phyloP scores from a whole-genome alignment of 371 early-diverging fungal genomes.

The Lichtheimia ornata region DNA sequence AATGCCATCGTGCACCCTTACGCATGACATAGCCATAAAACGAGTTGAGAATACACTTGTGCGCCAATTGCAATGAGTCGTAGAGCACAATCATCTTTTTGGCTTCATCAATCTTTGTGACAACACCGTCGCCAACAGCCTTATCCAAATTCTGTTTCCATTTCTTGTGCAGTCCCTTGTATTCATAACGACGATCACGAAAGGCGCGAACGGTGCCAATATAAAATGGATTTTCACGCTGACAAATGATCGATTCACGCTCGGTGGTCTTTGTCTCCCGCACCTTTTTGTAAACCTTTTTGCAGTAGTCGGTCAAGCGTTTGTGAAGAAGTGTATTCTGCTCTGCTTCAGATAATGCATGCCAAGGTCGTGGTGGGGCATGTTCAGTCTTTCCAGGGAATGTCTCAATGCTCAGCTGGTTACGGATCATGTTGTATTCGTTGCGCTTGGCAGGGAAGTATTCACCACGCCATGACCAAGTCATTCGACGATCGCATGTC shows the following conservation, averaged over 20 bases:
- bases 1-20: constrained; percentile 99
- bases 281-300: constrained; percentile 88
- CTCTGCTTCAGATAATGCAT: constrained; percentile 65
- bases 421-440: constrained; percentile 92
- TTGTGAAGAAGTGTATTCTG: constrained; percentile 77
- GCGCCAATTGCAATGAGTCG: constrained; percentile 98
- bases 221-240: constrained; percentile 99
- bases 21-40: constrained; percentile 99
- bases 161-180: constrained; percentile 92
- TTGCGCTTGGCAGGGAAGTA: constrained; percentile 89
- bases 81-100: constrained; percentile 95
- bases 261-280: constrained; percentile 81
- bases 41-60: constrained; percentile 98
- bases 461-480: constrained; percentile 99
- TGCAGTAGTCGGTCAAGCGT: constrained; percentile 86
- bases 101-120: constrained; percentile 81
- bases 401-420: constrained; percentile 81
- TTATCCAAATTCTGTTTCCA: constrained; percentile 87
- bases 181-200: constrained; percentile 98
- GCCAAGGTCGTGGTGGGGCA: constrained; percentile 66
- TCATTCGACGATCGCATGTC: constrained; percentile 93
- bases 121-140: constrained; percentile 65
- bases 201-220: constrained; percentile 98
- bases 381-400: constrained; percentile 65
- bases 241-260: constrained; percentile 93